Conservation (phyloP, 495 filamentous ascomycete species). For the Staphylotrichum longicolle region DNA sequence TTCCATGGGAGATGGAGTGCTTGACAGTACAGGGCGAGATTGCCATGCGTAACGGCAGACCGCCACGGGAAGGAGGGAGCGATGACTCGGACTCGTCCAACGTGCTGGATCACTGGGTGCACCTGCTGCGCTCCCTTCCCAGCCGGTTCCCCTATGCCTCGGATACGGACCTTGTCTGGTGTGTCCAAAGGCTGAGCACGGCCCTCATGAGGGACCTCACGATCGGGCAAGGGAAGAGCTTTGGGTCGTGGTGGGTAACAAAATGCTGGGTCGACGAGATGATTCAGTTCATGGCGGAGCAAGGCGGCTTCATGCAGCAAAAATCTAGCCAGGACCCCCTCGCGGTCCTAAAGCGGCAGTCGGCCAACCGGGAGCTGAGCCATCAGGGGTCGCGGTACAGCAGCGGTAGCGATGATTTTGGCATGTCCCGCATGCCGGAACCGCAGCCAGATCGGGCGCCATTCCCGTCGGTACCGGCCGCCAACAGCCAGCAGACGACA, state of each 20-base stretch:
- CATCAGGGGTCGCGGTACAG: conserved; percentile 43
- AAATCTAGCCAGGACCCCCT: conserved; percentile 28
- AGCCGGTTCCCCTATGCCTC: conserved; percentile 69
- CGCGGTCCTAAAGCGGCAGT: conserved; percentile 31
- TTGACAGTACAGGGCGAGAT: conserved; percentile 55
- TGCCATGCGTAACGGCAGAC: conserved; percentile 42
- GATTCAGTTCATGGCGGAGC: conserved; percentile 86
- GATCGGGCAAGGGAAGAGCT: conserved; percentile 76
- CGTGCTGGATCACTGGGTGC: conserved; percentile 81
- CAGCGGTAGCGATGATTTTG: conserved; percentile 46
- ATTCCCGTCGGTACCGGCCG: conserved; percentile 38
- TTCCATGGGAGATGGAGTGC: conserved; percentile 55
- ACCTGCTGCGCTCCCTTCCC: conserved; percentile 74
- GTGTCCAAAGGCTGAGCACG: conserved; percentile 64
- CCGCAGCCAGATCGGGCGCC: conserved; percentile 44
- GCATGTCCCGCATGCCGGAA: conserved; percentile 35
- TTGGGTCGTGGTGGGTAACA: conserved; percentile 96
- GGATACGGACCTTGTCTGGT: conserved; percentile 64
- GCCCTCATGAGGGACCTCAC: conserved; percentile 77
- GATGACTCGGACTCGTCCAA: conserved; percentile 47
- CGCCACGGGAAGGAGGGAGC: conserved; percentile 20
- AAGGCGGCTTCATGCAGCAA: conserved; percentile 80
- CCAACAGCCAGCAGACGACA: conserved; percentile 34
- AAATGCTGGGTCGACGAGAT: conserved; percentile 97
- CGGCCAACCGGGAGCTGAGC: conserved; percentile 28